Percentiles rank a stretch among this genome's conserved stretches.
Evolutionary conservation across 2,329 filamentous ascomycete genomes (phyloP).

Genomic region (Teratosphaeriaceae sp.): DNA sequence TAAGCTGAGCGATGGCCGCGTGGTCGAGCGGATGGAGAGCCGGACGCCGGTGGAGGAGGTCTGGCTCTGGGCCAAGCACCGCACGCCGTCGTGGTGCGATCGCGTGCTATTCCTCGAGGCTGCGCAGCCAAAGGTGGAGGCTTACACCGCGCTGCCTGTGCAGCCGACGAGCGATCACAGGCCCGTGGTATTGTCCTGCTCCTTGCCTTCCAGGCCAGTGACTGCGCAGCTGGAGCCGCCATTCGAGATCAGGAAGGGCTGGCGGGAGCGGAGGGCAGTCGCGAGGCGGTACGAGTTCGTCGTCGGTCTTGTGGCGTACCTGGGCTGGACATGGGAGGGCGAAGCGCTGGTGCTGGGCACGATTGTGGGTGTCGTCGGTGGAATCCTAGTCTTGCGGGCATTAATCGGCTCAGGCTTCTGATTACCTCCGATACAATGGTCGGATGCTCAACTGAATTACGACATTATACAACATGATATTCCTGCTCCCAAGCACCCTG

Average conservation of each 20-base stretch:
- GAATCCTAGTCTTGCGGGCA: slow-evolving; percentile 21
- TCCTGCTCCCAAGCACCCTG: background rate
- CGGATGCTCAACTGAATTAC: too few species aligned
- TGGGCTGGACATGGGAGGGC: slow-evolving; percentile 44
- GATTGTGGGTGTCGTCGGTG: slow-evolving; percentile 25
- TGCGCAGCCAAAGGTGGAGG: slow-evolving; percentile 46
- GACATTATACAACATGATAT: slow-evolving; percentile 10
- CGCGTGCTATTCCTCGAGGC: slow-evolving; percentile 65
- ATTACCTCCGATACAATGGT: too few species aligned
- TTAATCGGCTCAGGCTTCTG: slow-evolving; percentile 9
- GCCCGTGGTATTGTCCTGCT: slow-evolving; percentile 66
- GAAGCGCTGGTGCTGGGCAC: slow-evolving; percentile 31
- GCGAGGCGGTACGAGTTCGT: slow-evolving; percentile 54
- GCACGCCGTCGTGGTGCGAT: slow-evolving; percentile 92
- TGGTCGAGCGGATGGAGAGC: slow-evolving; percentile 7
- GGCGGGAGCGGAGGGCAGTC: slow-evolving; percentile 46
- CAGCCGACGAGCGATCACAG: slow-evolving; percentile 83
- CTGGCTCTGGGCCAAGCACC: slow-evolving; percentile 62
- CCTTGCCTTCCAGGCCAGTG: slow-evolving; percentile 47
- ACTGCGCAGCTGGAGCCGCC: slow-evolving; percentile 41
- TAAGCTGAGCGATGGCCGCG: slow-evolving; percentile 8
- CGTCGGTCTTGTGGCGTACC: slow-evolving; percentile 52
- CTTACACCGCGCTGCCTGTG: slow-evolving; percentile 70
- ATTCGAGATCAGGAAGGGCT: slow-evolving; percentile 51
- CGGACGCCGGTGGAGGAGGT: slow-evolving; percentile 10